Evolutionary conservation across 2,329 filamentous ascomycete genomes (phyloP), one percentile per base, ranked within the genome.

Genomic region (Arthrobotrys sinensis): DNA sequence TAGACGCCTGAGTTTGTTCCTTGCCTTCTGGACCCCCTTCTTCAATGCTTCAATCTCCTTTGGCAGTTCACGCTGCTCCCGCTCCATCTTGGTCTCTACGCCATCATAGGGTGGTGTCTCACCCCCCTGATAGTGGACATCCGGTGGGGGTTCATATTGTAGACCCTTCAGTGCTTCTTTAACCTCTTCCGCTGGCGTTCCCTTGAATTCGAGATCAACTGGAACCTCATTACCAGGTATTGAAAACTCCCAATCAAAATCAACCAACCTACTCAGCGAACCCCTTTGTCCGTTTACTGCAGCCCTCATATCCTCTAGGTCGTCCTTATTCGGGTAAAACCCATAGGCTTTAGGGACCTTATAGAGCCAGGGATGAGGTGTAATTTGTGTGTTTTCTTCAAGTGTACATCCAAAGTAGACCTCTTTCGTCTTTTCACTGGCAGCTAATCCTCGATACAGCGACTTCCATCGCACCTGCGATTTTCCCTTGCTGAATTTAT

Each of bases 351-450:
- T n/a, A 32, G 72, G 55, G 4, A 60, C 45, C 32, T 32, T 32
- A 48, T 69, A 69, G 57, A 76, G 69, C 55, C 34, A 43, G 1
- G 72, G 72, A 21, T 76, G 53, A 10, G 57, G 65, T 1, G 48
- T 60, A 36, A 57, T 46, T 5, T 1, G 16, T 11, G 65, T 65
- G n/a, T 57, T n/a, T 14, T 34, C 21, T 36, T 63, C 63, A 8
- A 1, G 21, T 4, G 4, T n/a, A 14, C 71, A 76, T 16, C 71
- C 71, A 38, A 63, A 68, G 32, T 76, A 76, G 8, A 68, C 55
- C 4, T 34, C 10, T 0, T 34, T 10, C 3, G 28, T 52, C 16
- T 12, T 21, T 14, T 16, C 21, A 5, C 24, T 14, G 11, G 16
- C 11, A 21, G 36, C 11, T n/a, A 63, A 14, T 1, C 53, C 63